Percentiles rank a stretch among this genome's conserved stretches.
phyloP scores from a whole-genome alignment of 2,329 filamentous ascomycete species.

The Hawksworthiomyces lignivorus region DNA sequence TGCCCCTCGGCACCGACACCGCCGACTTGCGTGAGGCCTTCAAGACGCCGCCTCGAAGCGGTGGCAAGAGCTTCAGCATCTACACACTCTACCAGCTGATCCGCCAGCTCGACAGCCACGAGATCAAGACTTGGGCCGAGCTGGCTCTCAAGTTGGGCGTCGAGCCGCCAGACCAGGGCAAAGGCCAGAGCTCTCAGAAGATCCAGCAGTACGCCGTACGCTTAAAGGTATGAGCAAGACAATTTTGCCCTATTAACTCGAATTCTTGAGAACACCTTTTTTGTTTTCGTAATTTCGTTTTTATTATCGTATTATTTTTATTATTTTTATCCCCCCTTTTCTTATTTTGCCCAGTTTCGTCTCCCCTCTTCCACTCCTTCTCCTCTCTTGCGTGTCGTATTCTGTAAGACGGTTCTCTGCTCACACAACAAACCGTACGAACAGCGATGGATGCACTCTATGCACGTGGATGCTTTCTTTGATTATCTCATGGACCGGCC shows the following conservation, averaged over 20 bases:
- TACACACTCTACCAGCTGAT: constrained; percentile 73
- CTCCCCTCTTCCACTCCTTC: background rate
- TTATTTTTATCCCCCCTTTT: background rate
- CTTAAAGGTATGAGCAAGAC: constrained; percentile 59
- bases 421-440: constrained; percentile 3
- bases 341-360: too few species aligned
- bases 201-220: constrained; percentile 91
- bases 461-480: constrained; percentile 93
- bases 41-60: constrained; percentile 72
- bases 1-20: constrained; percentile 63
- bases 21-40: constrained; percentile 67
- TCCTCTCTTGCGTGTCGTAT: background rate
- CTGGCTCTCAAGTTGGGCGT: constrained; percentile 82
- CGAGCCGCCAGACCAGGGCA: constrained; percentile 70
- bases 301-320: background rate
- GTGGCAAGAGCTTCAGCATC: constrained; percentile 77
- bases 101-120: constrained; percentile 66
- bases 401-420: background rate
- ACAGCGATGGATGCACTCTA: constrained; percentile 91
- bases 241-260: too few species aligned
- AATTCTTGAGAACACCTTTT: background rate
- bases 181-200: constrained; percentile 85
- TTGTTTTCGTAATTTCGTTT: background rate
- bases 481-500: constrained; percentile 74
- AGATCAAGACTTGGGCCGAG: constrained; percentile 90